phyloP scores from a whole-genome alignment of 805 yeast genomes.

The Zygotorulaspora sp. region DNA sequence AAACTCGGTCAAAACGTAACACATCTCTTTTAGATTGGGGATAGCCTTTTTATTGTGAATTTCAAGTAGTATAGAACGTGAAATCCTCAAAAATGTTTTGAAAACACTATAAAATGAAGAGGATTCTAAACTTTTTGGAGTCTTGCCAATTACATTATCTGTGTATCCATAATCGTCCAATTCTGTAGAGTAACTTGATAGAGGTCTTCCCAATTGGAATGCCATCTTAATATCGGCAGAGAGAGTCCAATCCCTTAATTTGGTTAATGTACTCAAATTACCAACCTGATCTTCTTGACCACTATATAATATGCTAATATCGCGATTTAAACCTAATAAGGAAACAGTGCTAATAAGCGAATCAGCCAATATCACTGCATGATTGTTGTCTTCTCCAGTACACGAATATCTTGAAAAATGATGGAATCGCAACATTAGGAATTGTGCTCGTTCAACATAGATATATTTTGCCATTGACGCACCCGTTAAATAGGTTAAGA shows the following conservation, averaged over 20 bases:
- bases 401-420: slow-evolving; percentile 8
- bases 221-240: slow-evolving; percentile 23
- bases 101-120: slow-evolving; percentile 9
- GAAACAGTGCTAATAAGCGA: slow-evolving; percentile 15
- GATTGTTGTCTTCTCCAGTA: slow-evolving; percentile 25
- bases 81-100: slow-evolving; percentile 13
- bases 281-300: slow-evolving; percentile 19
- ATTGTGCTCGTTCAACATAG: slow-evolving; percentile 29
- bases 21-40: slow-evolving; percentile 12
- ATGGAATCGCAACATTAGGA: slow-evolving; percentile 18
- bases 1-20: slow-evolving; percentile 3
- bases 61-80: slow-evolving; percentile 15
- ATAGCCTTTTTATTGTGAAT: slow-evolving; percentile 7
- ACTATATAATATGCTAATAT: slow-evolving; percentile 16
- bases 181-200: slow-evolving; percentile 10
- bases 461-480: slow-evolving; percentile 22
- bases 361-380: slow-evolving; percentile 14
- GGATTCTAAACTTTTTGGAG: neutral
- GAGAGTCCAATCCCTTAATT: slow-evolving; percentile 25
- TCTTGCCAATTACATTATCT: slow-evolving; percentile 2
- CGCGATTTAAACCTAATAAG: slow-evolving; percentile 23
- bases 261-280: slow-evolving; percentile 16
- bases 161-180: slow-evolving; percentile 6
- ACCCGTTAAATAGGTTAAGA: slow-evolving; percentile 25
- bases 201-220: slow-evolving; percentile 26